Base-by-base conservation (phyloP, 2,329 filamentous ascomycete species). In the Pestalotiopsis sp. region DNA sequence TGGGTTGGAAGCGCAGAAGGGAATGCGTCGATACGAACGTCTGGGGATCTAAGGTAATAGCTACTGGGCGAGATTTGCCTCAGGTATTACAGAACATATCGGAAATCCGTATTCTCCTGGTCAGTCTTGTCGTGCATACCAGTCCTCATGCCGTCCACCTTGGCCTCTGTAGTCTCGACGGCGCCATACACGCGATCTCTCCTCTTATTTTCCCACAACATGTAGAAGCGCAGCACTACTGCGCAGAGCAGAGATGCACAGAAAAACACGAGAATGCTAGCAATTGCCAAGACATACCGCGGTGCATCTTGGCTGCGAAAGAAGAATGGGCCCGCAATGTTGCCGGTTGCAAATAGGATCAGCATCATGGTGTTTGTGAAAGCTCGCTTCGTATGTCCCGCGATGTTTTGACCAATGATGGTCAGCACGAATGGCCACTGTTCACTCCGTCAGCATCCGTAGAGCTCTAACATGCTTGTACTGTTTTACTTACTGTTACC, bases 111-210 rank as follows among this genome's bases (percentile, higher is more conserved):
- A 68, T 88, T 88, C 61, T 88, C 85, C 23, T 88, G 74, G 75
- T 88, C 86, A 0, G 86, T 88, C 76, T 83, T 78, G 74, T 88
- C 86, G 69, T 83, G 79, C 86, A 89, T 88, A 1, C 86, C 86
- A 67, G 78, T 80, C 73, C 88, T 85, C 45, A 89, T 83, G 0
- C 84, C 86, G 52, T 84, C 73, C 13, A 71, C 82, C 72, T 86
- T 85, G 56, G 84, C 81, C 39, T 84, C 82, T 3, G 80, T 78
- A 20, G 72, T 67, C 13, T 71, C 71, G 4, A 70, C 31, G 13
- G 64, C 52, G 0, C 71, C 71, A 11, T 74, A 74, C n/a, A 72
- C 52, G 0, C 81, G 76, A 74, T 90, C 87, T 31, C 87, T 78
- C 68, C 82, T 83, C 76, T 85, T 86, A 75, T 90, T 90, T 14